Base-by-base conservation (phyloP, 805 yeast species). In the Tetrapisispora pingtungensis region DNA sequence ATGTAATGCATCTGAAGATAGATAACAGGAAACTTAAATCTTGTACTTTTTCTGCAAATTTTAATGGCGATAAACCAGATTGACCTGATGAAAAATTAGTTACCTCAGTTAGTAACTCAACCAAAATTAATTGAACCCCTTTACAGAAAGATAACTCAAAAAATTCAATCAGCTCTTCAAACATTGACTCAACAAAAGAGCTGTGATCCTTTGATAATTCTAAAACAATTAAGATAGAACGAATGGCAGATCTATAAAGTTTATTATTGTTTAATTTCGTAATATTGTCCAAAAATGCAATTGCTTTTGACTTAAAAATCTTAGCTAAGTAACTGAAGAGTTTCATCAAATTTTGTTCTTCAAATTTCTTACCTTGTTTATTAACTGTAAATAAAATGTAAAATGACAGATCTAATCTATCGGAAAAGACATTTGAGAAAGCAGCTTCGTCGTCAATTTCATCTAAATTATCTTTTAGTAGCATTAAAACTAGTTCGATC, bases 341-440 rank as follows among this genome's bases (percentile, higher is more conserved):
- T 35, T 36, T 54, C 47, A 40, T 43, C 40, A 61, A 72, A 22
- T 46, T 48, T 27, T 51, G 55, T 39, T 57, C 66, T 7, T 57
- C 52, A 15, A 50, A 45, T 37, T 18, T 41, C 33, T 49, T 52
- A 6, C 53, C 41, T 22, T 54, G 47, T 30, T 50, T 56, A 33
- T 59, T 55, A 43, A 47, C 53, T 40, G 61, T 53, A 57, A 53
- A 61, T 18, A 62, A 41, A 17, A 59, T 56, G 66, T 59, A 77
- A 71, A 64, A 88, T 71, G 46, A 84, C 71, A 86, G 63, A 54
- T 85, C 89, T 33, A 80, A 67, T 41, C 95, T 72, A 42, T 75
- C 84, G 39, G 75, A 71, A 51, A 72, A 78, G 2, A 81, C 69
- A 17, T 72, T 73, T 3, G 64, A 60, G 53, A 78, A 76, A 5